Percentiles rank a stretch among this genome's conserved stretches.
Conservation (phyloP, 2,329 filamentous ascomycete species). For the Diaporthe sp. region DNA sequence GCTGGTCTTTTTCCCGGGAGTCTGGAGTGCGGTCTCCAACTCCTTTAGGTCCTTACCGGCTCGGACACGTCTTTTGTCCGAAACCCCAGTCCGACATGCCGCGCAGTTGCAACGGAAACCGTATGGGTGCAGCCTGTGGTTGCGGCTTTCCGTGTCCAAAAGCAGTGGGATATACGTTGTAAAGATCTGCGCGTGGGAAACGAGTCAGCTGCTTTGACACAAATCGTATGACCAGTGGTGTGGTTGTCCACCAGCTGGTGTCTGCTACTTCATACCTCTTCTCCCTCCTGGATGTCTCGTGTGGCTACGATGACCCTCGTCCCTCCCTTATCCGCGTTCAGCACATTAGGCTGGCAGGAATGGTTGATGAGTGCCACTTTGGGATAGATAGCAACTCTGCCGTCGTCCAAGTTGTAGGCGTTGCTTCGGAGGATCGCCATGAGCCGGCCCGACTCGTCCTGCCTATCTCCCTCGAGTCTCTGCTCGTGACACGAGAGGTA, state of each 20-base stretch:
- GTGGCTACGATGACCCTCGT: constrained; percentile 49
- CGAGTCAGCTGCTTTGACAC: neutral
- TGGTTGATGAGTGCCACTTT: constrained; percentile 54
- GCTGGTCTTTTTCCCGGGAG: neutral
- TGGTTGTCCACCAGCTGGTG: neutral
- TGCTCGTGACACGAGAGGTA: constrained; percentile 48
- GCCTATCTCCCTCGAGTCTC: constrained; percentile 42
- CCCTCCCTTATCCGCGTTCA: constrained; percentile 44
- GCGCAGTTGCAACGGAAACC: constrained; percentile 30
- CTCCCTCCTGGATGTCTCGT: constrained; percentile 49
- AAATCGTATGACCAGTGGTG: no score
- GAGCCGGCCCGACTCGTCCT: constrained; percentile 38
- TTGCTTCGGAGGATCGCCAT: constrained; percentile 55
- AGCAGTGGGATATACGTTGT: constrained; percentile 35
- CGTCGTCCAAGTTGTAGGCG: constrained; percentile 50
- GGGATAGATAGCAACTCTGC: constrained; percentile 51
- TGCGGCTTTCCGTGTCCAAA: constrained; percentile 25
- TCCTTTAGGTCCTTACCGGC: constrained; percentile 26
- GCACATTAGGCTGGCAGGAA: constrained; percentile 53
- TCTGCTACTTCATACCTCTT: constrained; percentile 48
- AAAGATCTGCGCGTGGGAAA: neutral
- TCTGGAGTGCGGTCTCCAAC: constrained; percentile 3
- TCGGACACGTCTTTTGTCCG: constrained; percentile 2
- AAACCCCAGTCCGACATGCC: constrained; percentile 20
- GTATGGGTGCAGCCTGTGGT: constrained; percentile 29